Evolutionary conservation across 768 basidiomycete species (phyloP), one percentile per base, ranked within the genome.

Genomic region (Sistotremastrum suecicum): DNA sequence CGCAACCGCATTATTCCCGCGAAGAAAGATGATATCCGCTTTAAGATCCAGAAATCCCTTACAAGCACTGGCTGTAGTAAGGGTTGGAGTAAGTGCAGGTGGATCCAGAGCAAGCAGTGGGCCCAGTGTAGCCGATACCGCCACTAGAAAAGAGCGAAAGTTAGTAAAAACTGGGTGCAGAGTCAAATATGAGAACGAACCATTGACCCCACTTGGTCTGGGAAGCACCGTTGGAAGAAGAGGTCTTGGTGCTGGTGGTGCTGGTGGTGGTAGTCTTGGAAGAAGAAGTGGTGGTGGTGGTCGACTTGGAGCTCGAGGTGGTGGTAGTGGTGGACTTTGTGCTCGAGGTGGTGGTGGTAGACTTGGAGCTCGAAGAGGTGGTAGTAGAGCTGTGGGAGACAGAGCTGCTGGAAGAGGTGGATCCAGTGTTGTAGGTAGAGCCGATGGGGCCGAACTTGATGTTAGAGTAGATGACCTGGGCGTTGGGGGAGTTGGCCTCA

Each of bases 391-490:
- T 42, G 36, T 44, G 20, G 33, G 43, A 20, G 39, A 37, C 41
- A 39, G 37, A 41, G 4, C 46, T 20, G 39, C 37, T 33, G 29
- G 43, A 35, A 41, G 41, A 29, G 39, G 31, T 28, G 34, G 53
- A 33, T 38, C 45, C 47, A 37, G 51, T 54, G 20, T 20, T 20
- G 53, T 54, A 72, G 45, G 72, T 73, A 31, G 69, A 66, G 49
- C 66, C 68, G 54, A 74, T 67, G 56, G 63, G 60, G 47, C 71
- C 73, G 55, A 67, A 69, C 56, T 62, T 66, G 64, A 74, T 75
- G 67, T 74, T 74, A 33, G 72, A 74, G 67, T 56, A 75, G 47
- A 61, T 66, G 58, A 75, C 72, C 20, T 61, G 60, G 32, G 70
- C 64, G 54, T 61, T 61, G 42, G 70, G 54, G 51, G 49, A 44